Evolutionary conservation across 768 basidiomycete species (phyloP), one percentile per base, ranked within the genome.

Genomic region (Pholiota molesta): DNA sequence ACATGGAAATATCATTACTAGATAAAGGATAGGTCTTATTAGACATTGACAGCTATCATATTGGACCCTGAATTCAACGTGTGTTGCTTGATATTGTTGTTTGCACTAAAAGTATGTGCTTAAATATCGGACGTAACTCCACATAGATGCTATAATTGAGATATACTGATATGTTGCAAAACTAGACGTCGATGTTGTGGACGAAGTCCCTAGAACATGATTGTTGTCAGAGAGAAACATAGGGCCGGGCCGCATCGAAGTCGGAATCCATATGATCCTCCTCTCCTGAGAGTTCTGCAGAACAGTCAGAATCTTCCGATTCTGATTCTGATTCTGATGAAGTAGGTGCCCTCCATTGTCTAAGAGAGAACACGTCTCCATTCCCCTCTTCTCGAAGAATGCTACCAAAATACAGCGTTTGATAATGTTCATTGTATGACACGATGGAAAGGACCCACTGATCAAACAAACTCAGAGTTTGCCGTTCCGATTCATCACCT

Each of bases 391-490:
- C 76, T 45, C 82, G 79, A 45, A 90, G 60, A 26, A 91, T 85
- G 66, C 89, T 91, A 61, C 28, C 33, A 17, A 56, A 44, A 56
- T 47, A 29, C 19, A 49, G 28, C 42, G 13, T 19, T 45, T 23
- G 56, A 57, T 17, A 21, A 19, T 52, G 55, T 57, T 42, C 45
- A 33, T 51, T n/a, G 42, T n/a, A 53, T 56, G 53, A 57, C 28
- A 42, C n/a, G 49, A 35, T 23, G 28, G 1, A 40, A 16, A 47
- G n/a, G 35, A 75, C 83, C 69, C 65, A 92, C 91, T 86, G 81
- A 69, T 92, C 91, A 71, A 92, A 92, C 66, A 90, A 74, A n/a
- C 79, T 79, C 58, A 92, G 83, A 0, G 86, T 83, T 53, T 75
- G 75, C 13, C 71, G 71, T 64, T 90, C 87, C 23, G 79, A 76